These are phyloP conservation scores for Cadophora malorum DNA, from an alignment of 2,329 filamentous ascomycete species.

Conservation along the genomic window DNA sequence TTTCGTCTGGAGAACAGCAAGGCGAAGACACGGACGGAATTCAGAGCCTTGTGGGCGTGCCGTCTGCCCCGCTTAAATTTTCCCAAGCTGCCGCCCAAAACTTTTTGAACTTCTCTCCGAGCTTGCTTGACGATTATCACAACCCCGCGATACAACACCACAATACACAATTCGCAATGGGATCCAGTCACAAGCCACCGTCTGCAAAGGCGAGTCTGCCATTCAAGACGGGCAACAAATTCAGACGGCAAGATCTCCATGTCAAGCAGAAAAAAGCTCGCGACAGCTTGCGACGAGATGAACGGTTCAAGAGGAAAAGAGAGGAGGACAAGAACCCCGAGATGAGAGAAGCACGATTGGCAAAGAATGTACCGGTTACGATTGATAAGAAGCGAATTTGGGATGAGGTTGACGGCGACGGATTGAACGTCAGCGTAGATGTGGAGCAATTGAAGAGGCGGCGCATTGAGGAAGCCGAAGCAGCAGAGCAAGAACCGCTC, in stretches of 20 bases:
- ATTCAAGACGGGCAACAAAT: constrained; percentile 74
- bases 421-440: constrained; percentile 59
- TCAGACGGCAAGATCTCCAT: constrained; percentile 78
- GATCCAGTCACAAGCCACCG: constrained; percentile 48
- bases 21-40: background rate
- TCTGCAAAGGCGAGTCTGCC: constrained; percentile 54
- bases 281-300: constrained; percentile 76
- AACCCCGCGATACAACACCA: constrained; percentile 33
- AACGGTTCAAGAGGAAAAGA: constrained; percentile 79
- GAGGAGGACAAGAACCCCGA: constrained; percentile 85
- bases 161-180: constrained; percentile 50
- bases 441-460: constrained; percentile 64
- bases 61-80: constrained; percentile 25
- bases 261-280: constrained; percentile 79
- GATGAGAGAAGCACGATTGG: constrained; percentile 74
- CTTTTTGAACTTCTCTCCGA: constrained; percentile 21
- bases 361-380: constrained; percentile 79
- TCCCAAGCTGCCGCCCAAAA: constrained; percentile 24
- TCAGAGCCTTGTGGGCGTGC: constrained; percentile 26
- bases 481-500: constrained; percentile 51
- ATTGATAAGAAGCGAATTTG: constrained; percentile 89
- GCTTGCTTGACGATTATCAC: constrained; percentile 16
- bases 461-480: constrained; percentile 58
- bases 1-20: constrained; percentile 20
- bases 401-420: constrained; percentile 76